Evolutionary conservation across 1,284 basidiomycete genomes (phyloP), one percentile per base, ranked within the genome.

Genomic region (Cryptococcus maquisensis): DNA sequence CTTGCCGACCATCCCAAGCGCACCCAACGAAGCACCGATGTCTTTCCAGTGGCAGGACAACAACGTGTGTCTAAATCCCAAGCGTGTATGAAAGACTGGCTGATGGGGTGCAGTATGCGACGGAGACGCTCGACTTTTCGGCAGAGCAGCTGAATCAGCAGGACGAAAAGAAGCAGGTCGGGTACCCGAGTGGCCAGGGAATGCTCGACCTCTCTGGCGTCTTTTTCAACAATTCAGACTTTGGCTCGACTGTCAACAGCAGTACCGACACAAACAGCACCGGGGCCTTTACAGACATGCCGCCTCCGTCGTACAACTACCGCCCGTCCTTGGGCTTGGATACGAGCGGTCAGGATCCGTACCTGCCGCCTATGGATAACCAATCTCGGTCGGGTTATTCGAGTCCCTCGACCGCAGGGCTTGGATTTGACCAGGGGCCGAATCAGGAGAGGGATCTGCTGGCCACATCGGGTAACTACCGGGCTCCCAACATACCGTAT

Each of bases 281-380:
- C 52, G 47, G 35, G 44, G 47, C 36, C 46, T 45, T 16, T 53
- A 40, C 15, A 32, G 28, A 32, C 10, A 48, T 48, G 18, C 28
- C 15, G 10, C 46, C 46, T 23, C 52, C 45, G 26, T 20, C 24
- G 13, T 57, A 49, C 47, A 36, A 50, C 26, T 56, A 56, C 43
- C 59, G 62, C 12, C 66, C 66, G 1, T 50, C 64, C 3, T 59
- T 66, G 8, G 61, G 60, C 7, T 48, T 64, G 4, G 64, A 68
- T 52, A 65, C 61, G 3, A 40, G 57, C 6, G 60, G 56, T 42
- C 18, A 48, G 13, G 41, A 37, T n/a, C n/a, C n/a, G n/a, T n/a
- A n/a, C n/a, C n/a, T n/a, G n/a, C n/a, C n/a, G n/a, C n/a, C n/a
- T 28, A 42, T 47, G 18, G 35, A 35, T 1, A 45, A 55, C n/a